Base-by-base conservation (phyloP, 257 asterid species). In the Plantago elongata region DNA sequence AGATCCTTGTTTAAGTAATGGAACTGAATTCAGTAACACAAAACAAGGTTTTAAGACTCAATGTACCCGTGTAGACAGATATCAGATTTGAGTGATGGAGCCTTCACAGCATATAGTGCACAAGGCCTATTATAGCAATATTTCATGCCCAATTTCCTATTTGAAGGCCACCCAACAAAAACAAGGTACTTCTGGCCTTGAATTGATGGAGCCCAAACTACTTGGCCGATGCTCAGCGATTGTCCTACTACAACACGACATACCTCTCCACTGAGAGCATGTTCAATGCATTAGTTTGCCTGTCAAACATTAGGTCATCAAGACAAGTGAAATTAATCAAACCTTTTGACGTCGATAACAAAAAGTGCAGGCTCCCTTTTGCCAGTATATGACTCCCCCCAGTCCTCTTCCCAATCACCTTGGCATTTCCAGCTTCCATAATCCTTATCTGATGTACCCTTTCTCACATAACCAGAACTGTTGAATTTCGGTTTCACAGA, bases 161-260 rank as follows among this genome's bases (percentile, higher is more conserved):
- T 72, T 16, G 88, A 83, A 57, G 84, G 82, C 95, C 95, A 86
- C 61, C 91, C 88, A 30, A 86, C 86, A 57, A 83, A 83, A 34
- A 83, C 82, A 60, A 86, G 78, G 71, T 81, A 68, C 7, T 79
- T 56, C 49, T 66, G 74, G 64, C 66, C 75, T 72, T 72, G 67
- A 34, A 67, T 50, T 46, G 76, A 18, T 38, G 88, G 91, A 68
- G 88, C 79, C 95, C 95, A 86, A 27, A 83, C 78, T 64, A 83
- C 91, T 74, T 86, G 95, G 48, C 95, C 88, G 38, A 79, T 82
- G 51, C 88, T 86, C 71, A 86, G 54, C 8, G 77, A 61, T 72
- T 59, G 80, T 52, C 72, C 78, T 37, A 78, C 86, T 56, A 74
- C 69, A 55, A 83, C 83, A 13, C 78, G 67, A 14, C 57, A 66